Conservation (phyloP, 73 alveolate species). For the Paramecium octaurelia region DNA sequence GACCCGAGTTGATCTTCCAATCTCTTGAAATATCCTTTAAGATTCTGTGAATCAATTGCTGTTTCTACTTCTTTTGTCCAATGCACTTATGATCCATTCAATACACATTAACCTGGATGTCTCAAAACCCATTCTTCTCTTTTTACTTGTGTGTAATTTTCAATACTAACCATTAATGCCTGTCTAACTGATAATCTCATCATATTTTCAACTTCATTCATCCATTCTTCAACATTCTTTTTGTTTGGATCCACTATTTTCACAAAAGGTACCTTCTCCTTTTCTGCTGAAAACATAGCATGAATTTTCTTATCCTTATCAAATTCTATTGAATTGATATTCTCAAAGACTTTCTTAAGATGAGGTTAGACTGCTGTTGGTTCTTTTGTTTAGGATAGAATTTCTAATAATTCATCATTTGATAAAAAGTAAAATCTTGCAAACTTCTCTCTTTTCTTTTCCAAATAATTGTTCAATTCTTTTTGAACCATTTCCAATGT, state of each 20-base stretch:
- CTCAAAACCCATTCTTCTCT: constrained; percentile 98
- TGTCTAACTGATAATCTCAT: constrained; percentile 95
- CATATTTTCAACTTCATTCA: constrained; percentile 99
- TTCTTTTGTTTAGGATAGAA: constrained; percentile 94
- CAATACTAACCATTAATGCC: constrained; percentile 82
- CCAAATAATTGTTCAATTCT: constrained; percentile 93
- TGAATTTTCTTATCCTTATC: constrained; percentile 79
- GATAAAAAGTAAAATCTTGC: constrained; percentile 98
- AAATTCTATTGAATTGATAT: constrained; percentile 89
- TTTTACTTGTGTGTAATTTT: constrained; percentile 85
- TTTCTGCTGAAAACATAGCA: constrained; percentile 85
- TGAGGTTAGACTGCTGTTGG: constrained; percentile 81
- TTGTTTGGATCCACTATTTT: constrained; percentile 93
- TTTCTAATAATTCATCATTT: constrained; percentile 95
- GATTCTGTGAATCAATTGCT: constrained; percentile 84
- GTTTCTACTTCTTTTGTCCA: constrained; percentile 99
- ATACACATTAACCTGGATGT: constrained; percentile 99
- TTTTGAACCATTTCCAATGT: constrained; percentile 93
- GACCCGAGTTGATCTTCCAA: constrained; percentile 84
- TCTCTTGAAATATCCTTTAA: constrained; percentile 76
- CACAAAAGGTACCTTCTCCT: constrained; percentile 81
- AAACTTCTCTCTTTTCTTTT: constrained; percentile 94
- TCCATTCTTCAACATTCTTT: constrained; percentile 99
- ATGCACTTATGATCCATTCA: constrained; percentile 96
- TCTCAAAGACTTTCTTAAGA: constrained; percentile 90